Percentiles rank a stretch among this genome's conserved stretches.
phyloP scores from a whole-genome alignment of 2,329 filamentous ascomycete genomes.

The Sordariomycetes sp. region DNA sequence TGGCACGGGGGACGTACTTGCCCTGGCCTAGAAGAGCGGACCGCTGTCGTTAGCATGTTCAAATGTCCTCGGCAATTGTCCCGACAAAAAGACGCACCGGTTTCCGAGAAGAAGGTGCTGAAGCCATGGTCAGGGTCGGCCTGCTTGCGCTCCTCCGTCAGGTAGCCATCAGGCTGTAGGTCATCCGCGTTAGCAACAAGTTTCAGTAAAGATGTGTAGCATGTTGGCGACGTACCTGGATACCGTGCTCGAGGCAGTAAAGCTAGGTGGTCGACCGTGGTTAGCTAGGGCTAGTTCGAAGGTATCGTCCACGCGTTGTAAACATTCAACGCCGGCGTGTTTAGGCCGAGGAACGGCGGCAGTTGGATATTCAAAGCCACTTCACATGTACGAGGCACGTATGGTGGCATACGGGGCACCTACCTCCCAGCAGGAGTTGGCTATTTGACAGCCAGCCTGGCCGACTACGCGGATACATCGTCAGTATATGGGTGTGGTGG shows the following conservation, averaged over 20 bases:
- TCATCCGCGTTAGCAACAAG: slow-evolving; percentile 3
- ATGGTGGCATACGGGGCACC: slow-evolving; percentile 24
- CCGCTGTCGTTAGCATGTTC: background rate
- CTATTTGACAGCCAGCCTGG: slow-evolving; percentile 99
- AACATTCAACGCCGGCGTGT: background rate
- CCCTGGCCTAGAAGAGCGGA: slow-evolving; percentile 57
- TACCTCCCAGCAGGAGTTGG: slow-evolving; percentile 99
- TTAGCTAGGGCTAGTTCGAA: background rate
- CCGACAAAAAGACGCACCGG: slow-evolving; percentile 46
- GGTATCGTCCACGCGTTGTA: background rate
- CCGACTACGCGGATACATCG: slow-evolving; percentile 56
- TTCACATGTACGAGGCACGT: background rate
- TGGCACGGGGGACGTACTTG: slow-evolving; percentile 97
- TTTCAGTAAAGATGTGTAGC: background rate
- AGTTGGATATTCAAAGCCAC: background rate
- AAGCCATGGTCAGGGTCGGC: slow-evolving; percentile 91
- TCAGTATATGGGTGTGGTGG: background rate
- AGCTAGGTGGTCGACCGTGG: slow-evolving; percentile 48
- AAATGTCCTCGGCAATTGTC: background rate
- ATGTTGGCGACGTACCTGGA: slow-evolving; percentile 63
- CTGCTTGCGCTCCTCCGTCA: slow-evolving; percentile 95
- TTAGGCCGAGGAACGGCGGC: background rate
- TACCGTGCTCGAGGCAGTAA: slow-evolving; percentile 99
- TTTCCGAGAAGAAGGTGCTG: slow-evolving; percentile 99
- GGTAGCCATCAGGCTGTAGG: slow-evolving; percentile 83